Evolutionary conservation across 306 rosid genomes (phyloP).

Genomic region (Dalbergia oliveri): DNA sequence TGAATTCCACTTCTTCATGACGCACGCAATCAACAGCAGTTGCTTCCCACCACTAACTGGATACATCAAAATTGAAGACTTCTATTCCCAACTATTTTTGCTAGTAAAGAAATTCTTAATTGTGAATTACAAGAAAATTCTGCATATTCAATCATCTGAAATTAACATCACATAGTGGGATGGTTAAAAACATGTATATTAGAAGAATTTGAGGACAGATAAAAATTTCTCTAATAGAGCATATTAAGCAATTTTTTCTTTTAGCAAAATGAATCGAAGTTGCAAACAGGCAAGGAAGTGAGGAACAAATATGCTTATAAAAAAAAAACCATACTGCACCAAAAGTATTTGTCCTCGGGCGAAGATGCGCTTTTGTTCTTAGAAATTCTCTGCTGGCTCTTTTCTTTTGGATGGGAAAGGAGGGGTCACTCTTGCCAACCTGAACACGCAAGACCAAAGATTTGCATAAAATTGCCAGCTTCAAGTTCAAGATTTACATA

Average conservation of each 20-base stretch:
- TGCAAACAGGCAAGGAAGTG: conserved; percentile 21
- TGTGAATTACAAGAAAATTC: conserved; percentile 10
- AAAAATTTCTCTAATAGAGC: background rate
- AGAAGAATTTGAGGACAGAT: conserved; percentile 23
- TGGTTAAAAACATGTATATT: conserved; percentile 30
- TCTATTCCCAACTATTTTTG: background rate
- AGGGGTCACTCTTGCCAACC: conserved; percentile 94
- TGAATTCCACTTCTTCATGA: background rate
- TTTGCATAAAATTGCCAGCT: conserved; percentile 11
- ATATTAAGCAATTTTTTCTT: conserved; percentile 25
- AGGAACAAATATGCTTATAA: conserved; percentile 31
- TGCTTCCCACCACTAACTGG: conserved; percentile 8
- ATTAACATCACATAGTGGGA: conserved; percentile 26
- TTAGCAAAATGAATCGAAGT: conserved; percentile 24
- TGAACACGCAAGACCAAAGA: conserved; percentile 45
- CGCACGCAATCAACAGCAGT: conserved; percentile 35
- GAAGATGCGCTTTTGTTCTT: conserved; percentile 97
- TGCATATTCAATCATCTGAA: conserved; percentile 23
- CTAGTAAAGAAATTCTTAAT: conserved; percentile 15
- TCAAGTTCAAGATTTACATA: conserved; percentile 30
- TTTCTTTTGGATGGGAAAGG: conserved; percentile 96
- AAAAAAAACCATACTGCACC: conserved; percentile 81
- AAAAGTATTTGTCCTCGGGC: conserved; percentile 94
- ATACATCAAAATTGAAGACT: conserved; percentile 31
- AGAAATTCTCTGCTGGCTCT: conserved; percentile 88